These are phyloP conservation scores for Prunus mume DNA, from an alignment of 306 rosid genomes.

Conservation along the genomic window DNA sequence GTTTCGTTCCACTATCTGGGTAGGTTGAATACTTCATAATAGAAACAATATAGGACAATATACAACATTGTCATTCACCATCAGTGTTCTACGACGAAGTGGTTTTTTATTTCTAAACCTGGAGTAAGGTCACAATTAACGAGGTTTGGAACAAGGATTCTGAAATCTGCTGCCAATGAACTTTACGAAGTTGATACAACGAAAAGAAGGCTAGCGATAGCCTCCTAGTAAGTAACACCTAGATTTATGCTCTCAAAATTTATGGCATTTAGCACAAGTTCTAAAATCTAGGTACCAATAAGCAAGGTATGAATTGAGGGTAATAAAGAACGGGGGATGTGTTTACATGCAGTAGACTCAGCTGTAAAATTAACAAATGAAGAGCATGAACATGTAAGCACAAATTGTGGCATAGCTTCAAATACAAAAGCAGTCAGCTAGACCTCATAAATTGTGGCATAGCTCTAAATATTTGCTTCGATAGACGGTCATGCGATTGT, in stretches of 20 bases:
- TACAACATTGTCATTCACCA: neutral
- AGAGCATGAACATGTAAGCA: neutral
- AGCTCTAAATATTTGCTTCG: neutral
- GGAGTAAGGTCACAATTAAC: neutral
- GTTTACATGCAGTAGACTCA: neutral
- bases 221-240: conserved; percentile 2
- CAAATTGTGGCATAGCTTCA: neutral
- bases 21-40: neutral
- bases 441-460: neutral
- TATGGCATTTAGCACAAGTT: neutral
- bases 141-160: neutral
- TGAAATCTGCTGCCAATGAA: neutral
- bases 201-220: neutral
- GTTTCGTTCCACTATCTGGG: neutral
- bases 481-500: neutral
- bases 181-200: neutral
- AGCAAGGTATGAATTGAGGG: neutral
- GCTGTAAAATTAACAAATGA: neutral
- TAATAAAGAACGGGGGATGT: neutral
- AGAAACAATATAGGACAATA: neutral
- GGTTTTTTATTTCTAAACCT: neutral
- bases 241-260: neutral
- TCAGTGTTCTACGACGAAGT: neutral
- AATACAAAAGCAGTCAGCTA: neutral
- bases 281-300: neutral